Percentiles rank a stretch among this genome's conserved stretches.
These are phyloP conservation scores for Neurospora sp. DNA, from an alignment of 495 filamentous ascomycete genomes.

Conservation along the genomic window DNA sequence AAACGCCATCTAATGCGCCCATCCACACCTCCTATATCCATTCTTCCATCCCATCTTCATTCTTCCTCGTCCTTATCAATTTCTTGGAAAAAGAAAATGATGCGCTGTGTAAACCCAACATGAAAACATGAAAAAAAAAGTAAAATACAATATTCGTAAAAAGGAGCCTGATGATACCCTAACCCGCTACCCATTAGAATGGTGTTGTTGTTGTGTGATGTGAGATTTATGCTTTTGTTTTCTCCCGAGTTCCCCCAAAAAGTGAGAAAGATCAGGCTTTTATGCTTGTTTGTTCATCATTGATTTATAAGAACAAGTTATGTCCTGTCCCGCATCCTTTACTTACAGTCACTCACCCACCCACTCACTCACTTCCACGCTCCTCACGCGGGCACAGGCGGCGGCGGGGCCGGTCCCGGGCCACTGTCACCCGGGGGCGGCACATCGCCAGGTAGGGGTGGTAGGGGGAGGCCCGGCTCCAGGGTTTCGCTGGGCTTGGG, in stretches of 20 bases:
- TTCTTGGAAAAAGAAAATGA: not conserved
- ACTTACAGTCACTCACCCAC: not conserved
- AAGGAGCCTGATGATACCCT: not conserved
- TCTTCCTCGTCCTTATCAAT: not conserved
- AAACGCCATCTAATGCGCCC: not conserved
- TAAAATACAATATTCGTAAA: not conserved
- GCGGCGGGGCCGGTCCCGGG: slow-evolving; percentile 8
- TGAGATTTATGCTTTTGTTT: not conserved
- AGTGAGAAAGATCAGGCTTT: not conserved
- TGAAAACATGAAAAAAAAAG: not conserved
- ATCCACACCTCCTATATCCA: not conserved
- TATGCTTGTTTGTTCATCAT: not conserved
- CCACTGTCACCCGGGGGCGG: not conserved
- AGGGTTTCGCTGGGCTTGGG: slow-evolving; percentile 24
- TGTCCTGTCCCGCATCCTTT: not conserved
- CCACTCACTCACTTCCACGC: not conserved
- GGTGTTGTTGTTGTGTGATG: not conserved
- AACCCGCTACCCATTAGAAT: not conserved
- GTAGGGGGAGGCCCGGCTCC: slow-evolving; percentile 14
- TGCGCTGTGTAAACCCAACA: not conserved
- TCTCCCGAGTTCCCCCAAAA: not conserved
- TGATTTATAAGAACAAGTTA: not conserved
- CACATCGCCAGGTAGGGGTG: slow-evolving; percentile 5
- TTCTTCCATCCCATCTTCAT: not conserved
- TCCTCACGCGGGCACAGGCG: slow-evolving; percentile 9